Evolutionary conservation across 768 basidiomycete species (phyloP), one percentile per base, ranked within the genome.

Genomic region (Neoboletus magnificus): DNA sequence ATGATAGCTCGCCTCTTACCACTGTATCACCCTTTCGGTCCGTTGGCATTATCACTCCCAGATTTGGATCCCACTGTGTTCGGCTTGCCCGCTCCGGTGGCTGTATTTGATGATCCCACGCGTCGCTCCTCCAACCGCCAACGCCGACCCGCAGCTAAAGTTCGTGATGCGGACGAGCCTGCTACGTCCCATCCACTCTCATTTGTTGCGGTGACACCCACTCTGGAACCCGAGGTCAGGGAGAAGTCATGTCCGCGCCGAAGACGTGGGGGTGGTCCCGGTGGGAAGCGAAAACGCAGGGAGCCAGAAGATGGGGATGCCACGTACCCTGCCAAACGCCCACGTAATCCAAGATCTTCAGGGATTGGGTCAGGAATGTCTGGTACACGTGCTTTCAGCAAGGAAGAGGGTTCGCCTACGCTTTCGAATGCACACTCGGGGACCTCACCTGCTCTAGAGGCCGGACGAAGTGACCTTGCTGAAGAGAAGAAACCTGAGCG

Each of bases 301-400:
- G 84, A 85, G 32, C 68, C 64, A 8, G 85, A 87, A 42, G 84
- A 86, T 44, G 81, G 79, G 13, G 85, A 87, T 58, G 77, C 80
- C 1, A 79, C 82, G n/a, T 87, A 86, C 63, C 85, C 86, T n/a
- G 82, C 85, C 12, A 88, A 86, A 70, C 78, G 84, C 25, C 76
- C 82, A 20, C 79, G 86, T 27, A 73, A 78, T 52, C 78, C 83
- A 7, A 72, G 86, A 56, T 77, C 64, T 15, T 69, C 69, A 41
- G 61, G 68, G 54, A 29, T 61, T 64, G 32, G 57, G 12, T 55
- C 59, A 15, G 53, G 60, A 7, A 33, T 52, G 44, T 23, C 51
- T 15, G 50, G 64, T 32, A 56, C 53, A 47, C 70, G 57, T 61
- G 63, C 53, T 41, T 48, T 65, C 3, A 72, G 64, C 43, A 60